Percentiles rank a stretch among this genome's conserved stretches.
Conservation (phyloP, 176 grass and related monocot genomes). For the Eleusine indica region DNA sequence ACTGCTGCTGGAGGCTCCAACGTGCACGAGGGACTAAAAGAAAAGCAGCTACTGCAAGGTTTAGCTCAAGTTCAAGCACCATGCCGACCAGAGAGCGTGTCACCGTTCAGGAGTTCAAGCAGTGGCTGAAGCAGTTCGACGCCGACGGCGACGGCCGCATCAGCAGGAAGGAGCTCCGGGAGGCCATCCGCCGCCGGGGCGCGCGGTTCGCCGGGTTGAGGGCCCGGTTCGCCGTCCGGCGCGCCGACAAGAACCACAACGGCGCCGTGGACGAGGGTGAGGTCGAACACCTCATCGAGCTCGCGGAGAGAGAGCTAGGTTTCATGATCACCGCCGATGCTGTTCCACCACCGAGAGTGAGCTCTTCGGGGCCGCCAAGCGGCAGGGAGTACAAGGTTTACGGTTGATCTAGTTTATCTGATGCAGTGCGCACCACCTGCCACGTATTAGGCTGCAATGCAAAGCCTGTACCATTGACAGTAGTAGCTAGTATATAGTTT, state of each 20-base stretch:
- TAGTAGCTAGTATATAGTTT: too few relatives aligned
- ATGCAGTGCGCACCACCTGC: too few relatives aligned
- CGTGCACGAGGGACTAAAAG: not conserved
- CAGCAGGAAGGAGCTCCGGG: constrained; percentile 57
- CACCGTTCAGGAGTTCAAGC: constrained; percentile 59
- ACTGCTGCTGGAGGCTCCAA: not conserved
- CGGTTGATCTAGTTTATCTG: not conserved
- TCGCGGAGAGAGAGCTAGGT: constrained; percentile 59
- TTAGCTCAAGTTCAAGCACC: too few relatives aligned
- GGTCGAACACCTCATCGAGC: constrained; percentile 55
- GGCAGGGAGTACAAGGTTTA: not conserved
- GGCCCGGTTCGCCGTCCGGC: constrained; percentile 31
- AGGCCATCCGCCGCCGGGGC: constrained; percentile 56
- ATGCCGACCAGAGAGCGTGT: not conserved
- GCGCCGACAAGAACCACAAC: constrained; percentile 47
- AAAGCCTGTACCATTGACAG: too few relatives aligned
- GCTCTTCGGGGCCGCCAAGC: not conserved
- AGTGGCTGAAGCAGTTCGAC: constrained; percentile 72
- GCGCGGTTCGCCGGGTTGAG: constrained; percentile 40
- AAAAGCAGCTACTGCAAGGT: not conserved
- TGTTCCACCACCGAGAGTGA: not conserved
- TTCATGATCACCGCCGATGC: constrained; percentile 35
- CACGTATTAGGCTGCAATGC: too few relatives aligned
- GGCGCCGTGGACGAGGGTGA: constrained; percentile 63
- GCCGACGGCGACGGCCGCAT: constrained; percentile 58